Evolutionary conservation across 2,329 filamentous ascomycete genomes (phyloP).

Genomic region (Arthrobotrys megalospora): DNA sequence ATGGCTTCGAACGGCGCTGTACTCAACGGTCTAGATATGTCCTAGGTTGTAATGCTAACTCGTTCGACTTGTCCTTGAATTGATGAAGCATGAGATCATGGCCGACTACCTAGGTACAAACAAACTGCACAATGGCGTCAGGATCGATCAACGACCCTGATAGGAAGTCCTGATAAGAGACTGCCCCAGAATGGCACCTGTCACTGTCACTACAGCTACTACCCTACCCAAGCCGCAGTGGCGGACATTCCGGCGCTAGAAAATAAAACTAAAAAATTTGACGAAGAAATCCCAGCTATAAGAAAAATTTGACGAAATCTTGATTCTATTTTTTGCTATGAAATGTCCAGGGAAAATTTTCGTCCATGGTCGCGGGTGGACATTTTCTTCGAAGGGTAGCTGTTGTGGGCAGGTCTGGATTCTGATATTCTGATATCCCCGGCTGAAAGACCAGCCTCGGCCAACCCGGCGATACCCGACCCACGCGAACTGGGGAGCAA

Average conservation of each 20-base stretch:
- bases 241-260: conserved; percentile 56
- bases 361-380: conserved; percentile 40
- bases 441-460: conserved; percentile 37
- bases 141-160: conserved; percentile 20
- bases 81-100: conserved; percentile 7
- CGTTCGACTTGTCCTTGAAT: no score
- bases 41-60: no score
- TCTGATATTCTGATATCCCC: neutral
- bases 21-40: no score
- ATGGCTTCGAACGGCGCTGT: neutral
- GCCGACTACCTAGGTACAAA: conserved; percentile 5
- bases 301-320: conserved; percentile 23
- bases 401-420: conserved; percentile 48
- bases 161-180: conserved; percentile 27
- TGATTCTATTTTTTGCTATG: conserved; percentile 37
- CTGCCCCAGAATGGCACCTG: conserved; percentile 25
- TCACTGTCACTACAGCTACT: conserved; percentile 4
- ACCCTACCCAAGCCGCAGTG: neutral
- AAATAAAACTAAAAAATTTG: conserved; percentile 40
- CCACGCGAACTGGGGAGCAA: conserved; percentile 21
- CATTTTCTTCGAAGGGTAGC: conserved; percentile 36
- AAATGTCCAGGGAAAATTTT: conserved; percentile 44
- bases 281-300: neutral
- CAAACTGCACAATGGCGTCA: conserved; percentile 54
- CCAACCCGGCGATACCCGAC: conserved; percentile 55